Base-by-base conservation (phyloP, 2,329 filamentous ascomycete species). In the Alternaria brassicicola region DNA sequence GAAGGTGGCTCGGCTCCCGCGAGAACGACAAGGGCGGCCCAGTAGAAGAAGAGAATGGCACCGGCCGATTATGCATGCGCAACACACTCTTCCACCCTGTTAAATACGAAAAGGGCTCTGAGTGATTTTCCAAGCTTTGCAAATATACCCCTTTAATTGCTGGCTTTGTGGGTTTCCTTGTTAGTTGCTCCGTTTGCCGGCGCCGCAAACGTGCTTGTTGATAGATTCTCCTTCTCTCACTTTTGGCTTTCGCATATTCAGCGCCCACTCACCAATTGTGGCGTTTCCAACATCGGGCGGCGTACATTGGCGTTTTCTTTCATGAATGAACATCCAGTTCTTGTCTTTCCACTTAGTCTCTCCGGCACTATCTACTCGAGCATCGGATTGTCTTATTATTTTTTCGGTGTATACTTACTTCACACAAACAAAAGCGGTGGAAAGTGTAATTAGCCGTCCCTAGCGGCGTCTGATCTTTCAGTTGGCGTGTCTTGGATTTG, bases 31-130 rank as follows among this genome's bases (percentile, higher is more conserved):
- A 76, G 61, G 76, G 75, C 50, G 69, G 79, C 67, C 61, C 78
- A 68, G 52, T 76, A 50, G 75, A 71, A 47, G 81, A 83, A 70
- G 72, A 79, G 56, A 72, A 71, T 26, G 78, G 77, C n/a, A 78
- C 79, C 57, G 81, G 81, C 36, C 74, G 81, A 36, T 76, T 83
- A 70, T 83, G 81, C 68, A 70, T 83, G 63, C 73, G 78, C 55
- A 73, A 76, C 23, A 78, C 73, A 21, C 70, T 83, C 36, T 79
- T 80, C 67, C 81, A 83, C 65, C 81, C 81, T 5, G 78, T 83
- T 66, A 83, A 83, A 70, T 74, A 78, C 52, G 81, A 83, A 64
- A 72, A 72, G 48, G 78, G 78, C 15, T 76, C 72, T 8, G 73
- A 76, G 52, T 76, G 66, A 76, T 55, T 49, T 48, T 28, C 23